Base-by-base conservation (phyloP, 768 basidiomycete species). In the Leccinum barrowsii region DNA sequence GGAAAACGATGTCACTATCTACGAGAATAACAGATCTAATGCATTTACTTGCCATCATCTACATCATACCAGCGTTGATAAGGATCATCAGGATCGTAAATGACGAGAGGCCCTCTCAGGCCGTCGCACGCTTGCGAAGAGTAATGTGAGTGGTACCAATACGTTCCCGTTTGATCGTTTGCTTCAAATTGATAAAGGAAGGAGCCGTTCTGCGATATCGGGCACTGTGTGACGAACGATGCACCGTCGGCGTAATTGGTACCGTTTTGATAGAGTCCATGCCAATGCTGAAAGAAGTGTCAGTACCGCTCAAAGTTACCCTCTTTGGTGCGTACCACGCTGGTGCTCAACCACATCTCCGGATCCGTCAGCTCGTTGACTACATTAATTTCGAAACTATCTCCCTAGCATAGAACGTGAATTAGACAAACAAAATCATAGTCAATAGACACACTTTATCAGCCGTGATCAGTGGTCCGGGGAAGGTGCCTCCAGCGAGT, bases 301-400 rank as follows among this genome's bases (percentile, higher is more conserved):
- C 32, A 32, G 32, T 32, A 32, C 32, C 12, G 11, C 32, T 32
- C 32, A 32, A 32, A 32, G 32, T 32, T 12, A 32, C 32, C 12
- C 32, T 32, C 12, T 12, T 32, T 12, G 12, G 12, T 32, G 12
- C 32, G 4, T 32, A 69, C 68, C 53, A 85, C 79, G 50, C 77
- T 80, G 4, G 84, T 85, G 10, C 72, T 74, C 55, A 76, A 71
- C 51, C 78, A 65, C 83, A 85, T 84, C 5, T 77, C 72, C 0
- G 67, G 64, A 55, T 84, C 78, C 1, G 66, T 74, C 42, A 84
- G 60, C 40, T 73, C 53, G 59, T 84, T 77, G 7, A 76, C 60
- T 11, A 85, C 81, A 35, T 80, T 81, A 30, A 85, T 63, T 34
- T 67, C 55, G 58, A 81, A 76, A 12, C 44, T 50, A 10, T 75